Percentiles rank a stretch among this genome's conserved stretches.
These are phyloP conservation scores for Flaveria linearis DNA, from an alignment of 129 eudicot species.

Conservation along the genomic window DNA sequence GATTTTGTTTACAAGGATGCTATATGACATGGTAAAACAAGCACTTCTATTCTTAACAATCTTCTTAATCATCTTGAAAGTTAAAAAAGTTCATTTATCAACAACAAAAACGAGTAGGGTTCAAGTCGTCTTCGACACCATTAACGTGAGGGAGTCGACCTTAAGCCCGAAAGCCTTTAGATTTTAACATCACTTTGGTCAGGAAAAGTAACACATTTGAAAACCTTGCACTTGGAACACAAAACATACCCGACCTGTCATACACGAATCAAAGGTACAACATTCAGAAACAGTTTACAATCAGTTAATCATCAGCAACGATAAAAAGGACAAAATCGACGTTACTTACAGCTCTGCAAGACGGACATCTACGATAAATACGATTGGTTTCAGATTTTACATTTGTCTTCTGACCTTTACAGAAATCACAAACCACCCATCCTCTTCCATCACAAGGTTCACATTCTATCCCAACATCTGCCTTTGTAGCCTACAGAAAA, in stretches of 20 bases:
- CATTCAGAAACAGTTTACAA: neutral
- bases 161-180: constrained; percentile 27
- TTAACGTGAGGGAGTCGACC: neutral
- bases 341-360: constrained; percentile 85
- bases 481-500: constrained; percentile 36
- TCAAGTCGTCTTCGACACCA: neutral
- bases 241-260: constrained; percentile 66
- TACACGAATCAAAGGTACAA: neutral
- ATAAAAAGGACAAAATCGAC: neutral
- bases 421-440: constrained; percentile 87
- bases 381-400: constrained; percentile 71
- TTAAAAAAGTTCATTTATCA: neutral
- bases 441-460: constrained; percentile 88
- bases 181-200: constrained; percentile 58
- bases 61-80: neutral
- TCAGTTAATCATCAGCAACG: neutral
- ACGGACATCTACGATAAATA: constrained; percentile 86
- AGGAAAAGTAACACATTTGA: constrained; percentile 88
- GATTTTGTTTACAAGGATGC: neutral
- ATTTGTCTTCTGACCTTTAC: constrained; percentile 87
- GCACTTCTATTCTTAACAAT: neutral
- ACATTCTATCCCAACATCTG: constrained; percentile 59
- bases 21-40: neutral
- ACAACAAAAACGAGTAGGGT: neutral
- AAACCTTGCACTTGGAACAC: constrained; percentile 91